Conservation (phyloP, 805 yeast genomes). For the Kuraishia floccosa region DNA sequence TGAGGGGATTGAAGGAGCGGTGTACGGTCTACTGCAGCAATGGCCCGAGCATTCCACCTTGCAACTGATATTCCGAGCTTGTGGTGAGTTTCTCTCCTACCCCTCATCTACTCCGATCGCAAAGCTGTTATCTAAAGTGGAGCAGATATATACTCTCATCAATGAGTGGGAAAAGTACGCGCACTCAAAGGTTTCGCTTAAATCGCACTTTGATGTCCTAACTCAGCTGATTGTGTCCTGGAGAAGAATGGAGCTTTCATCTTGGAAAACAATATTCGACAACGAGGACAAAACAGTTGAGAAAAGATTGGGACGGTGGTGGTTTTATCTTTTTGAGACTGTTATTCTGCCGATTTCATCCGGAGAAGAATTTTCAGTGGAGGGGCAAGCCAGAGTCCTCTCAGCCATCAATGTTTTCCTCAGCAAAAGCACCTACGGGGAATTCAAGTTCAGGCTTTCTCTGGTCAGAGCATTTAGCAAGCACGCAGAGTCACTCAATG, state of each 20-base stretch:
- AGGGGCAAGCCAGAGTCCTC: conserved; percentile 23
- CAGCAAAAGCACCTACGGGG: conserved; percentile 70
- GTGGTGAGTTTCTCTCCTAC: conserved; percentile 52
- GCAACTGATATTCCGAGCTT: conserved; percentile 49
- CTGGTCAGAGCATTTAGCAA: conserved; percentile 53
- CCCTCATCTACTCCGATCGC: conserved; percentile 68
- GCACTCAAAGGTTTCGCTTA: conserved; percentile 60
- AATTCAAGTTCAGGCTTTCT: conserved; percentile 45
- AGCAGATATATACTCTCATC: conserved; percentile 72
- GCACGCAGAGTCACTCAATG: conserved; percentile 23
- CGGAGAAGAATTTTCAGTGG: conserved; percentile 23
- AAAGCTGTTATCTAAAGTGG: conserved; percentile 67
- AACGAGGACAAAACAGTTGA: conserved; percentile 44
- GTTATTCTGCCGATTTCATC: conserved; percentile 43
- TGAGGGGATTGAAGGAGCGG: conserved; percentile 29
- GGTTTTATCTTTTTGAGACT: conserved; percentile 84
- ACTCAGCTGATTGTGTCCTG: conserved; percentile 73
- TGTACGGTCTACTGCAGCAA: conserved; percentile 35
- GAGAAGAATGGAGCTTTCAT: conserved; percentile 78
- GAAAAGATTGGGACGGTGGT: conserved; percentile 63
- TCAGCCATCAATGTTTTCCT: conserved; percentile 65
- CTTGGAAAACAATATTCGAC: conserved; percentile 72
- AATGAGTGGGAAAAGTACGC: conserved; percentile 95
- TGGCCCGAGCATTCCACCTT: conserved; percentile 97
- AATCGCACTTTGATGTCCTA: conserved; percentile 39